Percentiles rank a stretch among this genome's conserved stretches.
These are phyloP conservation scores for Lonicera japonica DNA, from an alignment of 129 eudicot genomes.

Conservation along the genomic window DNA sequence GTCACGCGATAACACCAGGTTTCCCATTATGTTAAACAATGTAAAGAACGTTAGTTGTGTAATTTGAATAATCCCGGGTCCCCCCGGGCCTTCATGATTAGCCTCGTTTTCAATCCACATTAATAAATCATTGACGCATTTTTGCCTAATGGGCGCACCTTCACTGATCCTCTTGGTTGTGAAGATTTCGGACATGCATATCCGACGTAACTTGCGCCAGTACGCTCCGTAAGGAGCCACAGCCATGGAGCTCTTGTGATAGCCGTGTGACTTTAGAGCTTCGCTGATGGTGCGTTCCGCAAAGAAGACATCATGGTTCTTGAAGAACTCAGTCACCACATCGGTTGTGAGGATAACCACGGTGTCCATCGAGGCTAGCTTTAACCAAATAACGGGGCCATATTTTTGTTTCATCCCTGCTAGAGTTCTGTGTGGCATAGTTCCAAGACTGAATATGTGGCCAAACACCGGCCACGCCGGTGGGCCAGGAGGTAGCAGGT, in stretches of 20 bases:
- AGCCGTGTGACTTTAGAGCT: conserved; percentile 7
- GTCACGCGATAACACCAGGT: conserved; percentile 24
- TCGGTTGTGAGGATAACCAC: conserved; percentile 8
- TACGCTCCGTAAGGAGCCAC: conserved; percentile 19
- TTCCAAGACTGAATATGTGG: too few relatives aligned
- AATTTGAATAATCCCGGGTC: conserved; percentile 6
- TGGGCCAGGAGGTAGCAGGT: conserved; percentile 13
- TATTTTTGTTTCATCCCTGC: too few relatives aligned
- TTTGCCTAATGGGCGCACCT: too few relatives aligned
- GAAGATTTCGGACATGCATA: conserved; percentile 19
- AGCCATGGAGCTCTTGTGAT: conserved; percentile 13
- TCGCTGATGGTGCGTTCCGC: conserved; percentile 8
- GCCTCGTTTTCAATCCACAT: conserved; percentile 15
- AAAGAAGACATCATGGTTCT: conserved; percentile 21
- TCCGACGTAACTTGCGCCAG: conserved; percentile 28
- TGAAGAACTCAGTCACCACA: conserved; percentile 24
- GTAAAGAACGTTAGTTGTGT: conserved; percentile 17
- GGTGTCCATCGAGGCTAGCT: too few relatives aligned
- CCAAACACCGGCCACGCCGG: too few relatives aligned
- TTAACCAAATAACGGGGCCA: too few relatives aligned
- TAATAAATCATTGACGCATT: too few relatives aligned
- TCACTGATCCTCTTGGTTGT: conserved; percentile 11
- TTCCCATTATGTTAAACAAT: conserved; percentile 21
- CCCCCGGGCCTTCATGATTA: neutral
- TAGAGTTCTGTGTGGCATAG: too few relatives aligned